Conservation (phyloP, 1,284 basidiomycete species). For the Meripilus lineatus region DNA sequence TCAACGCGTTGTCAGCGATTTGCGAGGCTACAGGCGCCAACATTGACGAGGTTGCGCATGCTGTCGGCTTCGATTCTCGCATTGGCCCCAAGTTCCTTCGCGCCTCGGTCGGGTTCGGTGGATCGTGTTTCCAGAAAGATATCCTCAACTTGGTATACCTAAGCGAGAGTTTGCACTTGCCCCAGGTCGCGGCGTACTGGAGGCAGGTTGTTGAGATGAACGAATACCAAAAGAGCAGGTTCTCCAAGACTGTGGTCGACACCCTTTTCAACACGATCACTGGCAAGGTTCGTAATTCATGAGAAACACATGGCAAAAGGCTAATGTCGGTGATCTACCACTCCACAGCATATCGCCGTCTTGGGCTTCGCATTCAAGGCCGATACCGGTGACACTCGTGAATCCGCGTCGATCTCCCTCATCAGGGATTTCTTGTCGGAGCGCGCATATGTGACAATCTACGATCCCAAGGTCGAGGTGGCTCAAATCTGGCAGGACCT, state of each 20-base stretch:
- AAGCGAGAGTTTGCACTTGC: constrained; percentile 89
- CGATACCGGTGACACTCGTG: constrained; percentile 95
- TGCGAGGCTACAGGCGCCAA: constrained; percentile 99
- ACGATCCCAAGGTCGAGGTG: constrained; percentile 84
- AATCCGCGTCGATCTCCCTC: constrained; percentile 94
- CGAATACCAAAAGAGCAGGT: constrained; percentile 91
- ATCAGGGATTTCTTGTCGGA: constrained; percentile 93
- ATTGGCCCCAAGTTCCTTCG: constrained; percentile 96
- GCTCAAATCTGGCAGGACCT: constrained; percentile 77
- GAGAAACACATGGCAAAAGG: neutral
- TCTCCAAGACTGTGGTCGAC: constrained; percentile 88
- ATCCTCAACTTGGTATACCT: constrained; percentile 99
- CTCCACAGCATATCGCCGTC: constrained; percentile 82
- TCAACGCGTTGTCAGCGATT: constrained; percentile 98
- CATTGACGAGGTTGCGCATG: constrained; percentile 96
- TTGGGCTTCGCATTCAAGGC: constrained; percentile 97
- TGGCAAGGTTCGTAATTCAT: constrained; percentile 64
- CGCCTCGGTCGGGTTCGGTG: constrained; percentile 95
- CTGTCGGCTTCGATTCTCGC: constrained; percentile 90
- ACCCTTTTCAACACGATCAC: constrained; percentile 98
- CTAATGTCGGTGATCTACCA: constrained; percentile 11
- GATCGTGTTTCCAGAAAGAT: constrained; percentile 99
- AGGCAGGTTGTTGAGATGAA: constrained; percentile 93
- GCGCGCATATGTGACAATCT: constrained; percentile 82
- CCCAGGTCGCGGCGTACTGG: constrained; percentile 99